Evolutionary conservation across 2,329 filamentous ascomycete species (phyloP), one percentile per base, ranked within the genome.

Genomic region (Ramichloridium luteum): DNA sequence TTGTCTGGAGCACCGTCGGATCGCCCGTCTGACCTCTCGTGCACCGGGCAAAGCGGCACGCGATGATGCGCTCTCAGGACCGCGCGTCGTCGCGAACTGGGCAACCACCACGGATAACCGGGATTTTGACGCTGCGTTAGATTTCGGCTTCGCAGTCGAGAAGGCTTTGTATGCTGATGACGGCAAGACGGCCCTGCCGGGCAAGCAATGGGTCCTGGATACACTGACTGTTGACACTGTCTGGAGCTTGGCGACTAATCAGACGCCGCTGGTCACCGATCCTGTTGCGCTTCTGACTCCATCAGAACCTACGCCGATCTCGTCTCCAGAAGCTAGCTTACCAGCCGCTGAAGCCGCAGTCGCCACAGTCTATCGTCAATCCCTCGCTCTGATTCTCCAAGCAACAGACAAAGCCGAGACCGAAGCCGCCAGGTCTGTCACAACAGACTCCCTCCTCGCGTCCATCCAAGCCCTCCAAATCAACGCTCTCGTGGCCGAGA

Each of bases 111-210:
- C 41, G 29, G 53, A 57, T 37, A 53, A 45, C 25, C 42, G 54
- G 13, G 54, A 57, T 37, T 56, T 55, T 38, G 40, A 45, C 15
- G 50, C 47, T 3, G 43, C 51, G 2, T 56, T 55, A 32, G 40
- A 55, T 32, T 51, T 47, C 32, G 49, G 50, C 28, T 49, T 44
- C 39, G 43, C 48, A 23, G 43, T 48, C 28, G 51, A 54, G 33
- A 37, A 32, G 13, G 39, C 41, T 5, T 35, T 54, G 6, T 43
- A 48, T 26, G 35, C 28, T 6, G 23, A 32, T 8, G 30, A 39
- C 6, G 36, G 34, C 4, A 31, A 36, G 2, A 23, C 18, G 13
- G 25, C 12, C 3, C 2, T 41, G 6, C 38, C 39, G 6, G 47
- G 41, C 6, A 30, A 41, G 17, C 17, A 27, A 2, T 49, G 44